These are phyloP conservation scores for Microcos paniculata DNA, from an alignment of 345 rosid genomes.

Conservation along the genomic window DNA sequence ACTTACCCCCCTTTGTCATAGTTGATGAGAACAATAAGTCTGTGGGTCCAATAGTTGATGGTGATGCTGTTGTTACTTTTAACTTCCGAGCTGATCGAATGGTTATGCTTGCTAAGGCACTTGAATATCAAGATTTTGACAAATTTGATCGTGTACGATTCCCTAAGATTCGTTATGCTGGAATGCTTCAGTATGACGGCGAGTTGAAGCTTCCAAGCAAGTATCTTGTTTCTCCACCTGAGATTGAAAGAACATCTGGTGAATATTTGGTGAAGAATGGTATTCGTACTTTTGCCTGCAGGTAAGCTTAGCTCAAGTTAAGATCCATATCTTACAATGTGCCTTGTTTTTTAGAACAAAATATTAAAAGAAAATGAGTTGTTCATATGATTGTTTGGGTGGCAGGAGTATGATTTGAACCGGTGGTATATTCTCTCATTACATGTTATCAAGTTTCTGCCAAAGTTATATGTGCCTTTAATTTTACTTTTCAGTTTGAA, in stretches of 20 bases:
- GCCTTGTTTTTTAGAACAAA: background rate
- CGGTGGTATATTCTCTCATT: background rate
- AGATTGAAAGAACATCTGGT: conserved; percentile 94
- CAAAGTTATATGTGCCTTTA: too few species aligned
- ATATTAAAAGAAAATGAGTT: too few species aligned
- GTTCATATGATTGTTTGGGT: background rate
- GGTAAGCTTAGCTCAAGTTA: conserved; percentile 37
- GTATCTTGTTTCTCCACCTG: conserved; percentile 97
- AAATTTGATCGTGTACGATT: conserved; percentile 85
- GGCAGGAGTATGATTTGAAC: too few species aligned
- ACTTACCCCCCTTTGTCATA: conserved; percentile 88
- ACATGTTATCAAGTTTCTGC: background rate
- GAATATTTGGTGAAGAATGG: conserved; percentile 89
- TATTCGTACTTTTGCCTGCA: conserved; percentile 88
- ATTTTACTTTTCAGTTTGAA: background rate
- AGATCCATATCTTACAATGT: background rate
- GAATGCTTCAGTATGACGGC: conserved; percentile 98
- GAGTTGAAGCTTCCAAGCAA: conserved; percentile 82
- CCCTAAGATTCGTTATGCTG: conserved; percentile 89
- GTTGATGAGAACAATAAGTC: conserved; percentile 73
- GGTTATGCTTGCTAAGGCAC: conserved; percentile 95
- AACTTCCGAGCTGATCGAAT: conserved; percentile 97
- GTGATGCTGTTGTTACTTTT: conserved; percentile 93
- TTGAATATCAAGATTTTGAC: conserved; percentile 85
- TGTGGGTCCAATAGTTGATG: conserved; percentile 87